A percentile compares a stretch with the other conserved stretches of the same genome.
These are phyloP conservation scores for Fusarium sp. DNA, from an alignment of 2,329 filamentous ascomycete genomes.

Conservation along the genomic window DNA sequence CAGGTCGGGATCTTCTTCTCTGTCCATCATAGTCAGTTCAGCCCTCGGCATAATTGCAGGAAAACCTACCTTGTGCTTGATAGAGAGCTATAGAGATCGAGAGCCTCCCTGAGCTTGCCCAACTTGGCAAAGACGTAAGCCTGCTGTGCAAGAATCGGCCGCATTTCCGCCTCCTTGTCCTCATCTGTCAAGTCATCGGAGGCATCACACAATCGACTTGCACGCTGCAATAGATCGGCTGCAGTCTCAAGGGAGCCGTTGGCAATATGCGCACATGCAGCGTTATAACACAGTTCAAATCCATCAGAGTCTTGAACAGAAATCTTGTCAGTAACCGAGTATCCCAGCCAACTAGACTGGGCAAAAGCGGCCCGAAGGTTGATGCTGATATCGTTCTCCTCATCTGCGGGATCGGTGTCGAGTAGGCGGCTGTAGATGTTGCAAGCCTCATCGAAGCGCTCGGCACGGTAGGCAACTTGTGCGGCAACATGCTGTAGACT, in stretches of 20 bases:
- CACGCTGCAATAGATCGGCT: constrained; percentile 72
- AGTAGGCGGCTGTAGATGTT: constrained; percentile 69
- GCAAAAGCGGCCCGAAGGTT: constrained; percentile 77
- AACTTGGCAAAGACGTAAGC: constrained; percentile 74
- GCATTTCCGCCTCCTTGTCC: constrained; percentile 76
- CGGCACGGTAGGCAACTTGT: constrained; percentile 76
- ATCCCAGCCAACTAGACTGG: constrained; percentile 75
- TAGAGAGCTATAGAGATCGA: constrained; percentile 67
- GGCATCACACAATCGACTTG: constrained; percentile 74
- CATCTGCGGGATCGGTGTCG: constrained; percentile 58
- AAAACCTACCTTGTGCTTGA: constrained; percentile 65
- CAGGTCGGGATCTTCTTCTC: constrained; percentile 73
- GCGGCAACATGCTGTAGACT: constrained; percentile 63
- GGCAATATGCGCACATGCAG: constrained; percentile 76
- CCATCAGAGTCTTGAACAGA: constrained; percentile 70
- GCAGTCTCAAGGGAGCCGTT: constrained; percentile 71
- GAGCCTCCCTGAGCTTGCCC: constrained; percentile 72
- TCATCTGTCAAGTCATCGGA: constrained; percentile 77
- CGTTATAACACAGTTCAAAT: constrained; percentile 85
- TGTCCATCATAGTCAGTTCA: constrained; percentile 45
- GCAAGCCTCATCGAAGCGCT: constrained; percentile 74
- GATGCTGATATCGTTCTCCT: constrained; percentile 78
- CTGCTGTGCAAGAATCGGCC: constrained; percentile 80
- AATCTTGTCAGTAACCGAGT: constrained; percentile 51
- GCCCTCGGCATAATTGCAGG: not conserved